Conservation (phyloP, 345 rosid genomes). For the Abelmoschus esculentus region DNA sequence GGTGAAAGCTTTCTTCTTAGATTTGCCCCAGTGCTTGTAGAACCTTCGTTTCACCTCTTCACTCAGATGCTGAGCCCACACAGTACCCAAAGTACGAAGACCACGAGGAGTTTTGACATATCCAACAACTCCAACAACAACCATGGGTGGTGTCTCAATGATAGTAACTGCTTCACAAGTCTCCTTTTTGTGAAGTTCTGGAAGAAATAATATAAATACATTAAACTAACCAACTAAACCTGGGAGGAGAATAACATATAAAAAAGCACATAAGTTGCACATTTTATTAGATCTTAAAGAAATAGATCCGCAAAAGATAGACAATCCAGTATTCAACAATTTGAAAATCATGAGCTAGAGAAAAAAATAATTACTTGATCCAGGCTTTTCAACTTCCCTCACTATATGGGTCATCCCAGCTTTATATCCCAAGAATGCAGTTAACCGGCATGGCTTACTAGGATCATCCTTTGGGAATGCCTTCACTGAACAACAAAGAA, state of each 20-base stretch:
- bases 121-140: slow-evolving; percentile 85
- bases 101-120: slow-evolving; percentile 79
- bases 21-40: slow-evolving; percentile 85
- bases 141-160: slow-evolving; percentile 87
- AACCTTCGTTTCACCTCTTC: slow-evolving; percentile 85
- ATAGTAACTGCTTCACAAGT: slow-evolving; percentile 86
- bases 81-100: slow-evolving; percentile 64
- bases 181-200: slow-evolving; percentile 95
- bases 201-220: neutral
- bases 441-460: slow-evolving; percentile 58
- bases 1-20: slow-evolving; percentile 84
- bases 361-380: slow-evolving; percentile 47
- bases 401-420: slow-evolving; percentile 98
- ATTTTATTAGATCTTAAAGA: neutral
- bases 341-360: neutral
- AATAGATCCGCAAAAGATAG: neutral
- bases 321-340: neutral
- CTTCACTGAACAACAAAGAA: slow-evolving; percentile 49
- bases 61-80: slow-evolving; percentile 87
- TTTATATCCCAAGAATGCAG: slow-evolving; percentile 85
- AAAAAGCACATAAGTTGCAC: neutral
- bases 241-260: neutral
- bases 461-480: slow-evolving; percentile 87
- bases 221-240: neutral
- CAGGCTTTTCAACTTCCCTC: slow-evolving; percentile 91